Conservation (phyloP, 2,329 filamentous ascomycete genomes). For the Mollisiaceae sp. region DNA sequence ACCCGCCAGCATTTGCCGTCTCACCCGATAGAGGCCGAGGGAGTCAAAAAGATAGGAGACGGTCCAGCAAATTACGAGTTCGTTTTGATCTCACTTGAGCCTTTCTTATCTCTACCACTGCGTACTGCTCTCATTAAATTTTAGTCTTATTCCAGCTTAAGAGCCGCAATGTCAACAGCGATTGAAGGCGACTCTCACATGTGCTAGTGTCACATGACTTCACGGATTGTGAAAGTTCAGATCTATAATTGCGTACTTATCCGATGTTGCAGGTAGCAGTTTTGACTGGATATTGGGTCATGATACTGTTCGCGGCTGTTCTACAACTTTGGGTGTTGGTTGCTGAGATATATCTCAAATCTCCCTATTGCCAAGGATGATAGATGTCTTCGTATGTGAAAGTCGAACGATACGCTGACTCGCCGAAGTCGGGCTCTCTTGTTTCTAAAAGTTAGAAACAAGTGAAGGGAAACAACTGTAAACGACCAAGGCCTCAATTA, state of each 20-base stretch:
- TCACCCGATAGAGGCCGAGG: neutral
- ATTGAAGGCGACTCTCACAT: neutral
- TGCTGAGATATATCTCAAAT: neutral
- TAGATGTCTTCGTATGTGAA: neutral
- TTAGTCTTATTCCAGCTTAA: neutral
- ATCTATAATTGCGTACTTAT: neutral
- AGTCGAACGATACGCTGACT: neutral
- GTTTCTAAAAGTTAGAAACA: neutral
- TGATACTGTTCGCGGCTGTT: neutral
- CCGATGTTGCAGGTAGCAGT: neutral
- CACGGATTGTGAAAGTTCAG: neutral
- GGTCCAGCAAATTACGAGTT: neutral
- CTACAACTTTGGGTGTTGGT: neutral
- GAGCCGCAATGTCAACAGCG: neutral
- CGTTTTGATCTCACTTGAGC: neutral
- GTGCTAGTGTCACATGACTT: neutral
- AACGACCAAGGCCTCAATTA: neutral
- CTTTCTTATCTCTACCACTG: conserved; percentile 8
- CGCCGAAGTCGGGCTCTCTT: conserved; percentile 4
- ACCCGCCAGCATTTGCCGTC: neutral
- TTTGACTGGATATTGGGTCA: neutral
- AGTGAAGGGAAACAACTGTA: neutral
- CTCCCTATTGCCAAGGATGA: conserved; percentile 2
- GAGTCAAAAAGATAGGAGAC: conserved; percentile 10
- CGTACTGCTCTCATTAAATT: neutral